Evolutionary conservation across 345 rosid genomes (phyloP).

Genomic region (Crucihimalaya himalaica): DNA sequence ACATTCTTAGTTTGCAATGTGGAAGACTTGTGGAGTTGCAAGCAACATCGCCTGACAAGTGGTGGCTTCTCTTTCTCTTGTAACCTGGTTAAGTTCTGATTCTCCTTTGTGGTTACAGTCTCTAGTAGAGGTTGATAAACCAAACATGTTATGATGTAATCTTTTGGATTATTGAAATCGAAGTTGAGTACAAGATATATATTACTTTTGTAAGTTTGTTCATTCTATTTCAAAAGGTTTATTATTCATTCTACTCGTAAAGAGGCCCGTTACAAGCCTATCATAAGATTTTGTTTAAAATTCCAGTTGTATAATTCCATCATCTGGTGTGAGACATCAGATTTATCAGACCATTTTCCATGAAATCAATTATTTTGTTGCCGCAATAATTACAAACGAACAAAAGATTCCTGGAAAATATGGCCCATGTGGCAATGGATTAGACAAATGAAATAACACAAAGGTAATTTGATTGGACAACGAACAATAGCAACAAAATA

Average conservation of each 20-base stretch:
- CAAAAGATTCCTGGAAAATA: slow-evolving; percentile 36
- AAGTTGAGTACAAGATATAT: neutral
- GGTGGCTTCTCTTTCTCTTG: too few species aligned
- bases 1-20: too few species aligned
- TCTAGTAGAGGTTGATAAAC: neutral
- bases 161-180: neutral
- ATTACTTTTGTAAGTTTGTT: too few species aligned
- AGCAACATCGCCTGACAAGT: too few species aligned
- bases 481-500: neutral
- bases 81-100: neutral
- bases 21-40: too few species aligned
- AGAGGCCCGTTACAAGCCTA: neutral
- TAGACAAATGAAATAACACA: slow-evolving; percentile 42
- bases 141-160: neutral
- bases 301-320: neutral
- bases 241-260: neutral
- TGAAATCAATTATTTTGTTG: slow-evolving; percentile 16
- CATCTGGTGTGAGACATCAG: slow-evolving; percentile 6
- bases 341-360: slow-evolving; percentile 21
- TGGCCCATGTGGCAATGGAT: slow-evolving; percentile 36
- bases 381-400: slow-evolving; percentile 35
- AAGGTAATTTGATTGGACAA: slow-evolving; percentile 39
- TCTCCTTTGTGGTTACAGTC: neutral
- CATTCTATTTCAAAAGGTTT: neutral
- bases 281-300: neutral